Conservation (phyloP, 768 basidiomycete genomes). For the Tricholoma saponaceum region DNA sequence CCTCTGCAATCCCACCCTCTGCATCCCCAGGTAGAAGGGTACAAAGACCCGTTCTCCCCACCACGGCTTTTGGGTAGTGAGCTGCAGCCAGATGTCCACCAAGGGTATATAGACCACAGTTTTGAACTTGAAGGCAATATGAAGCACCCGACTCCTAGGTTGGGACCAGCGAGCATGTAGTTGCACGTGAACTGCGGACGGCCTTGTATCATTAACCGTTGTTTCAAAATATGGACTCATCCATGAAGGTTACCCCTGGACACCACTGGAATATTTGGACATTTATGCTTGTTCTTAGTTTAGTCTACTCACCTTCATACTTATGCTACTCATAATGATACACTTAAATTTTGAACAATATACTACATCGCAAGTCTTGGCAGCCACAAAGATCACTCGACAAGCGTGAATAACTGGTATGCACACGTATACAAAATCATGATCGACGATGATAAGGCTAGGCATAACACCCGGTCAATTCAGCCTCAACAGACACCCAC, state of each 20-base stretch:
- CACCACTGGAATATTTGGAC: neutral
- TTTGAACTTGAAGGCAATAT: conserved; percentile 27
- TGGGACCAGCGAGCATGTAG: neutral
- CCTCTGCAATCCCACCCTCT: conserved; percentile 2
- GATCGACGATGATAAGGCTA: neutral
- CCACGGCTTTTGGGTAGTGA: conserved; percentile 1
- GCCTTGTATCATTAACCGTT: too few relatives aligned
- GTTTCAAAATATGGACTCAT: neutral
- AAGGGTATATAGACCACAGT: neutral
- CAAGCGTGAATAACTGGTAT: too few relatives aligned
- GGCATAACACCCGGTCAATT: neutral
- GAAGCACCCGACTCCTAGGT: neutral
- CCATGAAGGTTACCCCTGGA: too few relatives aligned
- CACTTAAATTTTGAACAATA: neutral
- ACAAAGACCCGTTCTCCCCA: conserved; percentile 10
- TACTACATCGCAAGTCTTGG: neutral
- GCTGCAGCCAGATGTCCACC: conserved; percentile 1
- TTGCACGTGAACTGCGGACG: neutral
- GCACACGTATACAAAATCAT: too few relatives aligned
- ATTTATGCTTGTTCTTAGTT: neutral
- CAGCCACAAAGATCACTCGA: too few relatives aligned
- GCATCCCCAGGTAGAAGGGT: conserved; percentile 2
- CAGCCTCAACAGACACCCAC: neutral
- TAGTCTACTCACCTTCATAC: neutral
- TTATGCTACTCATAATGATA: neutral